A percentile compares a stretch with the other conserved stretches of the same genome.
These are phyloP conservation scores for Aspergillus avenaceus DNA, from an alignment of 495 filamentous ascomycete species.

Conservation along the genomic window DNA sequence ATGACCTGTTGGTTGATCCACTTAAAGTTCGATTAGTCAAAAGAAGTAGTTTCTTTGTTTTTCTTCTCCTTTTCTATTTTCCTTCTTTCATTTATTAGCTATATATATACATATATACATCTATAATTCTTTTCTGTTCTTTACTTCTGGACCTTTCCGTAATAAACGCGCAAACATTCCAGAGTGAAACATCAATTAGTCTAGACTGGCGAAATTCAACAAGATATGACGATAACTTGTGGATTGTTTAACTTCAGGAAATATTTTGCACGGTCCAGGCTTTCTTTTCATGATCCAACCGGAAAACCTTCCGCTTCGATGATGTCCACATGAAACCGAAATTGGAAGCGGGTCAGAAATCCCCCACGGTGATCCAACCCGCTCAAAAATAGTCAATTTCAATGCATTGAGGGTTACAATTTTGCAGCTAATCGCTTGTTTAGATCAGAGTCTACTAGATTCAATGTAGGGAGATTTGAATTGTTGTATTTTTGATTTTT, in stretches of 20 bases:
- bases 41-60: not conserved
- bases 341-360: not conserved
- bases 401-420: too few species aligned
- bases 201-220: too few species aligned
- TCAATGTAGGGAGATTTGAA: too few species aligned
- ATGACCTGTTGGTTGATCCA: not conserved
- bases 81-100: not conserved
- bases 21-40: too few species aligned
- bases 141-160: too few species aligned
- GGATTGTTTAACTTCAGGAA: too few species aligned
- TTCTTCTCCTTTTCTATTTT: not conserved
- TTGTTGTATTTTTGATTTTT: too few species aligned
- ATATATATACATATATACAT: not conserved
- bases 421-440: too few species aligned
- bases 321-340: not conserved
- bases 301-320: not conserved
- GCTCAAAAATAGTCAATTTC: not conserved
- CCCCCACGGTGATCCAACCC: not conserved
- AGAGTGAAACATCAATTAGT: too few species aligned
- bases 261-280: not conserved
- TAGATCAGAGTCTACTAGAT: too few species aligned
- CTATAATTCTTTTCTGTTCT: not conserved
- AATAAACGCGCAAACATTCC: too few species aligned
- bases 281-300: not conserved
- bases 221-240: too few species aligned